A percentile compares a stretch with the other conserved stretches of the same genome.
These are phyloP conservation scores for Physcomitrellopsis africana DNA, from an alignment of 225 moss, liverwort and hornwort genomes.

Conservation along the genomic window DNA sequence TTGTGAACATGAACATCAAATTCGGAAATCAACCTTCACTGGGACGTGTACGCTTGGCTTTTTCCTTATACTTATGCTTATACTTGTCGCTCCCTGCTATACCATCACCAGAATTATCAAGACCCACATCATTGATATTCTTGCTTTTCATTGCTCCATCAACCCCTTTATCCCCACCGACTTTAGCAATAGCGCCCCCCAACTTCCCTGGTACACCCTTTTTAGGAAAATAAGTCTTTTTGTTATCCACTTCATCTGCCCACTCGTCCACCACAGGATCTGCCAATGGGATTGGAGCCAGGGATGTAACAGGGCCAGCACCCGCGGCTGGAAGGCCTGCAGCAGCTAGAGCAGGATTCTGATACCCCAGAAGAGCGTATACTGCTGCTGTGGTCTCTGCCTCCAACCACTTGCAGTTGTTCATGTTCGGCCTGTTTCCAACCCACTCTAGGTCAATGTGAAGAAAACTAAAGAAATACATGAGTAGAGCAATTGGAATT, in stretches of 20 bases:
- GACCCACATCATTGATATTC: constrained; percentile 60
- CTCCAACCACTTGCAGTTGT: constrained; percentile 80
- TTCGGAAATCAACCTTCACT: constrained; percentile 46
- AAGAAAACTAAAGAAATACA: constrained; percentile 16
- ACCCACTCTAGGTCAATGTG: constrained; percentile 21
- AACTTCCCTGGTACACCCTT: constrained; percentile 46
- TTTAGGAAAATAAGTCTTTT: constrained; percentile 27
- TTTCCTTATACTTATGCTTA: constrained; percentile 52
- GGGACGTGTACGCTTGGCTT: constrained; percentile 41
- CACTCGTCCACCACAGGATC: no score
- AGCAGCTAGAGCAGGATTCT: constrained; percentile 62
- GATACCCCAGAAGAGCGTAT: constrained; percentile 69
- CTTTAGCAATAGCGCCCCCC: constrained; percentile 20
- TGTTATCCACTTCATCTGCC: constrained; percentile 8
- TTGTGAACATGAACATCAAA: background rate
- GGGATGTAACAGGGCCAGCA: constrained; percentile 13
- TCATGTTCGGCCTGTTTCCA: constrained; percentile 76
- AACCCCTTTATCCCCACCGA: constrained; percentile 34
- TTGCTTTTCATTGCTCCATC: constrained; percentile 52
- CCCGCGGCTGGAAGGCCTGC: constrained; percentile 33
- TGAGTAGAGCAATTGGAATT: no score
- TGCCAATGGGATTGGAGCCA: no score
- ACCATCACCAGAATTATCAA: constrained; percentile 34
- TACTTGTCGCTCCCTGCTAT: constrained; percentile 37
- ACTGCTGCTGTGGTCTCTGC: constrained; percentile 85